Evolutionary conservation across 495 filamentous ascomycete genomes (phyloP), one percentile per base, ranked within the genome.

Genomic region (Rhypophila decipiens): DNA sequence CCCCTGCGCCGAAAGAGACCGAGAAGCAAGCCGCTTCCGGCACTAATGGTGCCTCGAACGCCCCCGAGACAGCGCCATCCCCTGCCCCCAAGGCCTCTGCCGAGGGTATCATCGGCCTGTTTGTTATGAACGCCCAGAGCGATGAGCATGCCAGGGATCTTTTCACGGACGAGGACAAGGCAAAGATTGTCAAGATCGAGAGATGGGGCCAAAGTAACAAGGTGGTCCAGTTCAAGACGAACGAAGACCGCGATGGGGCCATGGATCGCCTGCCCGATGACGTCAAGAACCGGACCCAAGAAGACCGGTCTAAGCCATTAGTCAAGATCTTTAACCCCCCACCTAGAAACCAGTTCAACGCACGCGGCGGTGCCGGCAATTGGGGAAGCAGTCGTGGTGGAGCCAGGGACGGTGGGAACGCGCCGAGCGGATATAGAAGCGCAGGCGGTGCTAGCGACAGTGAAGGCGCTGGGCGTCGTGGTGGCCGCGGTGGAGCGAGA

Each of bases 311-410:
- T 47, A 85, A 85, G 67, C 86, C 87, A 23, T 76, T 84, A 46
- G 78, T 95, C 46, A 88, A 88, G 69, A 80, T 87, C 66, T 93
- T 90, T 65, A 77, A 83, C 56, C 76, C 81, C 20, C 82, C 82
- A 23, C 67, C 76, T 13, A 63, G 65, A 46, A 67, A 70, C 22
- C 58, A 70, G 47, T 74, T 69, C 47, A 72, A 70, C 53, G 65
- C 64, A 39, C 75, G 77, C 50, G 75, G 76, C 48, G 78, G 79
- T 34, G 85, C 86, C 35, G 86, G 87, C 29, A 84, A 77, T 47
- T 88, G 88, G 87, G 80, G 83, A 47, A 74, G 75, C 55, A 85
- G 84, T 64, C 79, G 84, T 31, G 74, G 79, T 46, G 78, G 67
- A 17, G 39, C 47, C 44, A 65, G 65, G 42, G 67, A 71, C 2